These are phyloP conservation scores for Schizopora paradoxa DNA, from an alignment of 1,284 basidiomycete genomes.

Conservation along the genomic window DNA sequence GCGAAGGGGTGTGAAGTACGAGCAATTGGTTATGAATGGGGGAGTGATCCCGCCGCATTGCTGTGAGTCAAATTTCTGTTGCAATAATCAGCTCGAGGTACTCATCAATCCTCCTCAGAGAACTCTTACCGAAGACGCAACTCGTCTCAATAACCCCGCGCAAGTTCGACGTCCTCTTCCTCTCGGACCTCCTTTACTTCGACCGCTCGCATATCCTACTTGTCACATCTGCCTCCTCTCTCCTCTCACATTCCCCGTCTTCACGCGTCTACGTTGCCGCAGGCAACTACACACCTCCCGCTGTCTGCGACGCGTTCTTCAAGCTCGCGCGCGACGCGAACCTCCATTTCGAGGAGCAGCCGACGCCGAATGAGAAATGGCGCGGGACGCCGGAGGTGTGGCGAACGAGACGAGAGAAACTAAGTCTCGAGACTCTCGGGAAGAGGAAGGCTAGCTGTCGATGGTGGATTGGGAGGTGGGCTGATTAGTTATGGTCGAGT, in stretches of 20 bases:
- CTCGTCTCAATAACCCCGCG: not conserved
- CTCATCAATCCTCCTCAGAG: constrained; percentile 2
- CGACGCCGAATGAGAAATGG: constrained; percentile 18
- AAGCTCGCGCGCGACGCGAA: constrained; percentile 35
- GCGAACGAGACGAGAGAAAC: constrained; percentile 1
- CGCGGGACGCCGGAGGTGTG: constrained; percentile 14
- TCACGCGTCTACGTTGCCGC: constrained; percentile 55
- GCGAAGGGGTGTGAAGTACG: constrained; percentile 36
- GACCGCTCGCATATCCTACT: constrained; percentile 54
- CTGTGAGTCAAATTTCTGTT: constrained; percentile 37
- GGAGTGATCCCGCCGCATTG: constrained; percentile 39
- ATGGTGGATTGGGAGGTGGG: constrained; percentile 23
- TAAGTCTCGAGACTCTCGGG: constrained; percentile 16
- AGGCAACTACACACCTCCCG: constrained; percentile 53
- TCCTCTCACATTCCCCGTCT: constrained; percentile 39
- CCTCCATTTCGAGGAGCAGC: constrained; percentile 42
- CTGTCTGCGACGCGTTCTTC: constrained; percentile 54
- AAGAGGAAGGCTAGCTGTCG: constrained; percentile 22
- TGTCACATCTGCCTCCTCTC: constrained; percentile 40
- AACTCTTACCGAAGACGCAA: constrained; percentile 8
- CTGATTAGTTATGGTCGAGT: no score
- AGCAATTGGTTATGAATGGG: constrained; percentile 59
- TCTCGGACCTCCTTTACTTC: constrained; percentile 69
- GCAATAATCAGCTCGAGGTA: not conserved
- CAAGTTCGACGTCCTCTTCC: constrained; percentile 55